These are phyloP conservation scores for Rhypophila decipiens DNA, from an alignment of 495 filamentous ascomycete genomes.

Conservation along the genomic window DNA sequence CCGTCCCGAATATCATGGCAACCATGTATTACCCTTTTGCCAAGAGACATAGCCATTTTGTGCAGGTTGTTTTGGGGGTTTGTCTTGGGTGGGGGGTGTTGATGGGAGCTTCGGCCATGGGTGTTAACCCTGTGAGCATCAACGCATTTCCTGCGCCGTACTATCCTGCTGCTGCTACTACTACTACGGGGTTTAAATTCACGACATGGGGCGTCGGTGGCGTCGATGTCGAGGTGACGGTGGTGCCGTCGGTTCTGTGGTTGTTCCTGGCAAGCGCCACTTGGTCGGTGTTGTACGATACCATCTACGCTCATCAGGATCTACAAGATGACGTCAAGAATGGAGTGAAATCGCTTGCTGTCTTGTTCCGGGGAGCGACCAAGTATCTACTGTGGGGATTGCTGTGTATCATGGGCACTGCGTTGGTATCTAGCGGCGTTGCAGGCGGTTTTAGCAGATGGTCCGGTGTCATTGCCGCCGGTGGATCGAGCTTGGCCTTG, in stretches of 20 bases:
- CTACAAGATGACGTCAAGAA: slow-evolving; percentile 28
- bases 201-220: not conserved
- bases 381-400: slow-evolving; percentile 23
- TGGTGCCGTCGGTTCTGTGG: slow-evolving; percentile 11
- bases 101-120: slow-evolving; percentile 14
- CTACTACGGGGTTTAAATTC: too few species aligned
- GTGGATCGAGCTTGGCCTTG: slow-evolving; percentile 23
- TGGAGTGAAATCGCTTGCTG: slow-evolving; percentile 32
- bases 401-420: slow-evolving; percentile 17
- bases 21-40: slow-evolving; percentile 34
- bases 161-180: too few species aligned
- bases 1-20: slow-evolving; percentile 24
- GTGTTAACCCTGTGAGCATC: too few species aligned
- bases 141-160: too few species aligned
- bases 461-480: slow-evolving; percentile 18
- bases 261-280: slow-evolving; percentile 21
- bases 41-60: slow-evolving; percentile 35
- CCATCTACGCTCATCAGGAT: slow-evolving; percentile 40
- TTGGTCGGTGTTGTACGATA: slow-evolving; percentile 36
- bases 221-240: slow-evolving; percentile 1
- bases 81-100: slow-evolving; percentile 29
- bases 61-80: slow-evolving; percentile 35
- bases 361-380: slow-evolving; percentile 26
- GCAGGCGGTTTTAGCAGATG: slow-evolving; percentile 19
- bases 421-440: slow-evolving; percentile 20